Percentiles rank a stretch among this genome's conserved stretches.
Evolutionary conservation across 768 basidiomycete genomes (phyloP).

Genomic region (Lactifluus piperatus): DNA sequence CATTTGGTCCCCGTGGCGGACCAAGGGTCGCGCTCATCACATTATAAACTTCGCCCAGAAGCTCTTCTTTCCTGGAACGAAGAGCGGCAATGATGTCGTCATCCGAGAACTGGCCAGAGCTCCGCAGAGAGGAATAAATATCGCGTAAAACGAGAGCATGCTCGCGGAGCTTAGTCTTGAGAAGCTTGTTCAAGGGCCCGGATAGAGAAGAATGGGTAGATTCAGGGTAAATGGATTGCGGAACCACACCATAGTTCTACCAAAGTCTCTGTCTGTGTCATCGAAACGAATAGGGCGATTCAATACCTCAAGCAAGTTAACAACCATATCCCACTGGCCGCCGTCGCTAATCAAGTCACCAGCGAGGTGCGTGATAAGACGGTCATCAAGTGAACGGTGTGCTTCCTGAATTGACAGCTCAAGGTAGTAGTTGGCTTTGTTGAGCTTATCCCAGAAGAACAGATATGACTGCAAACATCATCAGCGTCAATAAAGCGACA

Average conservation of each 20-base stretch:
- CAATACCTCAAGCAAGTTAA: slow-evolving; percentile 53
- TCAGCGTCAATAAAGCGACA: not conserved
- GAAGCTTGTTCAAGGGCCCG: slow-evolving; percentile 59
- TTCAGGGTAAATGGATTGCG: slow-evolving; percentile 77
- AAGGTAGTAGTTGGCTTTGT: slow-evolving; percentile 89
- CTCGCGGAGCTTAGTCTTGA: slow-evolving; percentile 89
- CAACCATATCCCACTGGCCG: slow-evolving; percentile 93
- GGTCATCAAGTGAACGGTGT: slow-evolving; percentile 71
- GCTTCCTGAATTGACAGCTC: slow-evolving; percentile 80
- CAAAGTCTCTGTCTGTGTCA: not conserved
- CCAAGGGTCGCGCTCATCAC: slow-evolving; percentile 83
- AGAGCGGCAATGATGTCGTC: slow-evolving; percentile 44
- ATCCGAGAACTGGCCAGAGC: slow-evolving; percentile 35
- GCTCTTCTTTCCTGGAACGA: slow-evolving; percentile 75
- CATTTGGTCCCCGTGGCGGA: slow-evolving; percentile 66
- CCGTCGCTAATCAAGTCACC: slow-evolving; percentile 79
- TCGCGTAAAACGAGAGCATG: slow-evolving; percentile 75
- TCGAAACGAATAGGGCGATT: not conserved
- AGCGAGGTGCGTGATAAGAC: slow-evolving; percentile 72
- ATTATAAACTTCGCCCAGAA: slow-evolving; percentile 77
- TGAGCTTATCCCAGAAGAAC: slow-evolving; percentile 96
- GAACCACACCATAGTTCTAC: slow-evolving; percentile 79
- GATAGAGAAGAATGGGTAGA: slow-evolving; percentile 75
- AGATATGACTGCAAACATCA: slow-evolving; percentile 55
- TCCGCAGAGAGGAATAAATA: slow-evolving; percentile 45